Percentiles rank a stretch among this genome's conserved stretches.
Evolutionary conservation across 1,139 yeast genomes (phyloP).

Genomic region (Candida sojae): DNA sequence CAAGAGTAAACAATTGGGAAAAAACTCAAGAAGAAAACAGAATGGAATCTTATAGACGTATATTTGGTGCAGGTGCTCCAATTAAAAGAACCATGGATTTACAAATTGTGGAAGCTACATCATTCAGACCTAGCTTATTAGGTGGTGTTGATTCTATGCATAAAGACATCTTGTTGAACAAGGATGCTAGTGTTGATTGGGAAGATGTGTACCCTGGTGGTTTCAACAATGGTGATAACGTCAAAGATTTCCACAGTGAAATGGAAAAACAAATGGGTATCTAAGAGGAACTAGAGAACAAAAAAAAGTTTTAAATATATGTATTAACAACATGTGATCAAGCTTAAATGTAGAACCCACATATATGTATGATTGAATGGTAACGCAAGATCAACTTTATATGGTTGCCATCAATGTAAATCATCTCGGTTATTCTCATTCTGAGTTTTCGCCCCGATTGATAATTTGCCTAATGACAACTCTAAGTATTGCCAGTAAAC

Average conservation of each 20-base stretch:
- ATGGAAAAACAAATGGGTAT: conserved; percentile 69
- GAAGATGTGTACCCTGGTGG: conserved; percentile 79
- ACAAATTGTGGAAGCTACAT: conserved; percentile 70
- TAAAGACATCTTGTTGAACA: conserved; percentile 74
- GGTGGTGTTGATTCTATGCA: conserved; percentile 64
- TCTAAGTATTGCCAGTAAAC: too few relatives aligned
- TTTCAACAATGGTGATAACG: conserved; percentile 40
- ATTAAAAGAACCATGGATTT: conserved; percentile 88
- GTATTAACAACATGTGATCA: neutral
- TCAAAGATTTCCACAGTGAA: conserved; percentile 64
- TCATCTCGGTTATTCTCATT: too few relatives aligned
- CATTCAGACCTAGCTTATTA: conserved; percentile 63
- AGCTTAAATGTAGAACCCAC: too few relatives aligned
- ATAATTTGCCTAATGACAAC: too few relatives aligned
- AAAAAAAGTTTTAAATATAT: neutral
- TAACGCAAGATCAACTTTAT: too few relatives aligned
- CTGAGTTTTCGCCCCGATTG: too few relatives aligned
- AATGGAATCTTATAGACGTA: conserved; percentile 76
- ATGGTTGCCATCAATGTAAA: too few relatives aligned
- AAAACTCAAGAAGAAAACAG: conserved; percentile 68
- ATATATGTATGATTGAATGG: too few relatives aligned
- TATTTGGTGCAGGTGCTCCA: conserved; percentile 94
- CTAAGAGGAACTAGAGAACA: conserved; percentile 19
- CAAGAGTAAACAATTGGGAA: conserved; percentile 79
- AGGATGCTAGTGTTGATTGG: conserved; percentile 83